Evolutionary conservation across 345 rosid species (phyloP).

Genomic region (Salix suchowensis): DNA sequence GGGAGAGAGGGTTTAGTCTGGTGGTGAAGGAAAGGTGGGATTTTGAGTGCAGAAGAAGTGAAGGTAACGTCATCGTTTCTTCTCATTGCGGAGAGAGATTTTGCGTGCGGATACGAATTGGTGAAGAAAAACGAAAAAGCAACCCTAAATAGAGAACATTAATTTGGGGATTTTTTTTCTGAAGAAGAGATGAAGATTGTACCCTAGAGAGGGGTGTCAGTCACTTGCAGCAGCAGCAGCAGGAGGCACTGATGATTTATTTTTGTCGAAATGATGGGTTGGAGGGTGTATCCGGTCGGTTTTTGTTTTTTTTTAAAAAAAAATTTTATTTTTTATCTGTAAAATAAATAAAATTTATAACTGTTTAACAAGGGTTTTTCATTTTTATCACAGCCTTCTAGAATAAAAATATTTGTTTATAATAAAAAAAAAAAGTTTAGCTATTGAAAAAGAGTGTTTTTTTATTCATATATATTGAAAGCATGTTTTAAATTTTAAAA

Average conservation of each 20-base stretch:
- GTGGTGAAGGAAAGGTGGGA: slow-evolving; percentile 19
- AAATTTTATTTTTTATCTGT: too few relatives aligned
- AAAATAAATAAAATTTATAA: too few relatives aligned
- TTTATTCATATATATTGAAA: too few relatives aligned
- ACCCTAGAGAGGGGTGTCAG: neutral
- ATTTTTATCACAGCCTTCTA: too few relatives aligned
- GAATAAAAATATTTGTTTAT: too few relatives aligned
- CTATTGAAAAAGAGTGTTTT: too few relatives aligned
- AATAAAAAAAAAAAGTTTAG: too few relatives aligned
- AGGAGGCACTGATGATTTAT: neutral
- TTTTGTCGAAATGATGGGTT: too few relatives aligned
- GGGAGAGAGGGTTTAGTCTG: slow-evolving; percentile 8
- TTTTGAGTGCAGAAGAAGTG: slow-evolving; percentile 35
- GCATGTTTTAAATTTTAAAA: too few relatives aligned
- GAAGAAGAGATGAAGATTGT: neutral
- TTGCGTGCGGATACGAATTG: neutral
- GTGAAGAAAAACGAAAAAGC: neutral
- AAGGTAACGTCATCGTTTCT: slow-evolving; percentile 35
- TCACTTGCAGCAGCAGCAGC: neutral
- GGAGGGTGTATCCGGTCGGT: too few relatives aligned
- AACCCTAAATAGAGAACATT: neutral
- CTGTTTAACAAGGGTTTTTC: too few relatives aligned
- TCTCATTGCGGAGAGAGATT: neutral
- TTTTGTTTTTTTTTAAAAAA: too few relatives aligned
- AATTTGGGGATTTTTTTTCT: neutral